Evolutionary conservation across 768 basidiomycete genomes (phyloP).

Genomic region (Gautieria morchelliformis): DNA sequence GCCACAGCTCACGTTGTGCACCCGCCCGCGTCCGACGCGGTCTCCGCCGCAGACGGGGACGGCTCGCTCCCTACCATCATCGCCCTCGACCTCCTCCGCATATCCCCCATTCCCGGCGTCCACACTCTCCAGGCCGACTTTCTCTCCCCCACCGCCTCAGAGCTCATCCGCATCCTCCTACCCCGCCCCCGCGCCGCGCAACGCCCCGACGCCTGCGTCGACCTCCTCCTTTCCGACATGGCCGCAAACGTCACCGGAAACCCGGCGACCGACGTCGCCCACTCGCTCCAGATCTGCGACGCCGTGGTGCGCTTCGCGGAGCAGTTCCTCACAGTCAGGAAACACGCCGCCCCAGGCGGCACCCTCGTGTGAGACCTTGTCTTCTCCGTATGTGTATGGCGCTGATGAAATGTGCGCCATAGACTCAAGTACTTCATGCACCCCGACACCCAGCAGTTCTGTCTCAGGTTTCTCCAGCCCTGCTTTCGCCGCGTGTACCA

Average conservation of each 20-base stretch:
- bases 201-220: slow-evolving; percentile 21
- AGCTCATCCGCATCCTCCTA: slow-evolving; percentile 33
- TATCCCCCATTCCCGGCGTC: slow-evolving; percentile 66
- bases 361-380: slow-evolving; percentile 43
- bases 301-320: slow-evolving; percentile 64
- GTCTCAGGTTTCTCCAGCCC: slow-evolving; percentile 42
- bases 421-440: slow-evolving; percentile 85
- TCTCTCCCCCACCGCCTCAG: slow-evolving; percentile 42
- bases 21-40: background rate
- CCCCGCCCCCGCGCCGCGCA: background rate
- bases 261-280: slow-evolving; percentile 49
- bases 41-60: background rate
- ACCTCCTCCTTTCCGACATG: slow-evolving; percentile 87
- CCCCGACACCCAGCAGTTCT: slow-evolving; percentile 61
- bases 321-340: slow-evolving; percentile 38
- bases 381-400: background rate
- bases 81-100: slow-evolving; percentile 72
- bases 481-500: slow-evolving; percentile 58
- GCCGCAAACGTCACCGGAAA: slow-evolving; percentile 78
- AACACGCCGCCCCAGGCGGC: slow-evolving; percentile 36
- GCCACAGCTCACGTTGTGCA: background rate
- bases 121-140: slow-evolving; percentile 72
- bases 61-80: slow-evolving; percentile 35
- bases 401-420: background rate
- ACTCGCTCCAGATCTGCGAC: slow-evolving; percentile 62